Base-by-base conservation (phyloP, 352 stramenopile species). In the Globisporangium echinulatum region DNA sequence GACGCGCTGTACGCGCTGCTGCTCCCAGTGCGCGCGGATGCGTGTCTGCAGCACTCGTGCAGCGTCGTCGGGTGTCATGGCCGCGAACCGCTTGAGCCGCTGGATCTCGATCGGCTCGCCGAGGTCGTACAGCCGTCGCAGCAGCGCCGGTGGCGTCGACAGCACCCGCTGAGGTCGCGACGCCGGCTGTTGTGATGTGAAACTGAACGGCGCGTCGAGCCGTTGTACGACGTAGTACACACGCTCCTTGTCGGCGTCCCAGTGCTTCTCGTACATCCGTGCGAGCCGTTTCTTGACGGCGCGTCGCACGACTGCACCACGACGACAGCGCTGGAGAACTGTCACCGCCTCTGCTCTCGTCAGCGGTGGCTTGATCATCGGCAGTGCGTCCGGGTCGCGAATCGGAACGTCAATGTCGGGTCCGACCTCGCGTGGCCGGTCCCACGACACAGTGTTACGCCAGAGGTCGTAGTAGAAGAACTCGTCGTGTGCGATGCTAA, bases 381-480 rank as follows among this genome's bases (percentile, higher is more conserved):
- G 78, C 17, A 71, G 57, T 36, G 72, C 69, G 50, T 92, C 82
- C 0, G 82, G 82, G 61, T 92, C 82, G 19, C 82, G 78, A 11
- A 92, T 88, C 10, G 80, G 78, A 43, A 88, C 71, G 17, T 88
- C 78, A 3, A 87, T 58, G 15, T 83, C 58, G 15, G 64, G 40
- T 2, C 66, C 64, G 33, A 92, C 53, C 11, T 77, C 65, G 8
- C 0, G 14, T 10, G 82, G 82, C 7, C 68, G 75, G 8, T 69
- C 25, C 82, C 82, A 92, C 4, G 78, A 75, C 17, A 75, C 75
- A 5, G 48, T 60, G 17, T 64, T 62, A 6, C 69, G 70, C 80
- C 80, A 90, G 13, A 80, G 55, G 51, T 92, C 88, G 71, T 87
- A 90, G 63, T 79, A 89, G 62, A 92, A 92, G 54, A 92, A 92